Percentiles rank a stretch among this genome's conserved stretches.
Conservation (phyloP, 2,329 filamentous ascomycete species). For the Coniochaeta prunicola region DNA sequence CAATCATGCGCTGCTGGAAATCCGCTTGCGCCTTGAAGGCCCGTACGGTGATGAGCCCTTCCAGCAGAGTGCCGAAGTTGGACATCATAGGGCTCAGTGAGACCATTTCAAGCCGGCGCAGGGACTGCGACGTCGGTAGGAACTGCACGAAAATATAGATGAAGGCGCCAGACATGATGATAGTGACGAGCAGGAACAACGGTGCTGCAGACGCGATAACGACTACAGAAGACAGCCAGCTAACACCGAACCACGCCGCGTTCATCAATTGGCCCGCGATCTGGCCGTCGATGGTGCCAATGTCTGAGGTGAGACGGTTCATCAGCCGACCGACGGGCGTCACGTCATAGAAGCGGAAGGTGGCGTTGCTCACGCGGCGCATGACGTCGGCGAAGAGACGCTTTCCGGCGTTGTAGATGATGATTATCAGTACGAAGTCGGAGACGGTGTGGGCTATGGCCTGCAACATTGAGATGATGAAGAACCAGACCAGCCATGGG, state of each 20-base stretch:
- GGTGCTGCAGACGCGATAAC: slow-evolving; percentile 79
- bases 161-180: slow-evolving; percentile 60
- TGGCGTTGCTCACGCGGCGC: slow-evolving; percentile 66
- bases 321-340: slow-evolving; percentile 85
- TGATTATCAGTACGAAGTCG: slow-evolving; percentile 63
- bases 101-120: slow-evolving; percentile 81
- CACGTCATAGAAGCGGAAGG: slow-evolving; percentile 85
- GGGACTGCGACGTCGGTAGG: slow-evolving; percentile 73
- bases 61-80: slow-evolving; percentile 82
- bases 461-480: slow-evolving; percentile 55
- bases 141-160: slow-evolving; percentile 69
- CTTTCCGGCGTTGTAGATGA: slow-evolving; percentile 72
- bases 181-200: slow-evolving; percentile 64
- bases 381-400: slow-evolving; percentile 68
- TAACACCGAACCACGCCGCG: slow-evolving; percentile 63
- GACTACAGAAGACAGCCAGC: slow-evolving; percentile 63
- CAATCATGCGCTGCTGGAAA: slow-evolving; percentile 74
- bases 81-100: slow-evolving; percentile 84
- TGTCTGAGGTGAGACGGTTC: slow-evolving; percentile 87
- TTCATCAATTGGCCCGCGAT: slow-evolving; percentile 67
- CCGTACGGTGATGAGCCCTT: slow-evolving; percentile 79
- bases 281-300: slow-evolving; percentile 83
- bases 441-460: slow-evolving; percentile 53
- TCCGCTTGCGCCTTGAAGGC: slow-evolving; percentile 72
- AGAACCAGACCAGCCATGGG: slow-evolving; percentile 69